These are phyloP conservation scores for Aspergillus hortae DNA, from an alignment of 2,329 filamentous ascomycete genomes.

Conservation along the genomic window DNA sequence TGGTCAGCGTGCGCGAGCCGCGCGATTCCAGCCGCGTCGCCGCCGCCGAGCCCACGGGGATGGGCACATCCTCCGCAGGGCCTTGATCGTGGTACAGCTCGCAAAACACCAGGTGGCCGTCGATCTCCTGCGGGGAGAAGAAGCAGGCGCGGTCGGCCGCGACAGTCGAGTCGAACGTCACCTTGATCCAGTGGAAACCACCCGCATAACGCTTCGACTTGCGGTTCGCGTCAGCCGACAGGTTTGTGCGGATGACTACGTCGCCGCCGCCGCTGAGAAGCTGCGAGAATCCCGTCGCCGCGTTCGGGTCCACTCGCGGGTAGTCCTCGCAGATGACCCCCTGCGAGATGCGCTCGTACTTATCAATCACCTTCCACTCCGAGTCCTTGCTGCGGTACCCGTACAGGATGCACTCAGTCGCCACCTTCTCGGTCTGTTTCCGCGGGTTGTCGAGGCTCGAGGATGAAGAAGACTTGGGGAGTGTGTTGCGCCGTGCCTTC, in stretches of 20 bases:
- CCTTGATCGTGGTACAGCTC: constrained; percentile 66
- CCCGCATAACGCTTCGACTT: constrained; percentile 79
- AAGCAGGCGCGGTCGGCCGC: constrained; percentile 68
- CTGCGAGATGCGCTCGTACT: constrained; percentile 77
- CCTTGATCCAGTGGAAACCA: constrained; percentile 87
- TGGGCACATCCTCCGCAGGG: constrained; percentile 61
- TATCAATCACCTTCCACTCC: constrained; percentile 80
- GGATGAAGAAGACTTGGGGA: constrained; percentile 39
- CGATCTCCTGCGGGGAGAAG: constrained; percentile 67
- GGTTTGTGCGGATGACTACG: constrained; percentile 62
- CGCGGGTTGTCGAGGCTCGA: constrained; percentile 39
- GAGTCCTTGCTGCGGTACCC: constrained; percentile 68
- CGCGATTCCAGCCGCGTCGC: constrained; percentile 24
- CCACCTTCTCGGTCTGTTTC: constrained; percentile 48
- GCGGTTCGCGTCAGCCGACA: constrained; percentile 69
- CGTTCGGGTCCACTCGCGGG: constrained; percentile 72
- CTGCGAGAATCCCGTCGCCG: constrained; percentile 66
- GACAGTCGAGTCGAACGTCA: constrained; percentile 72
- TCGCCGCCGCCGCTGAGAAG: constrained; percentile 70
- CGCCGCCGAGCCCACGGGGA: constrained; percentile 48
- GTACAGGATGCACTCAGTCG: constrained; percentile 78
- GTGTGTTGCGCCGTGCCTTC: constrained; percentile 27
- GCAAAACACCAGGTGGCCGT: constrained; percentile 67
- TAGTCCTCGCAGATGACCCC: constrained; percentile 92
- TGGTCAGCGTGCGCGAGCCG: constrained; percentile 31